These are phyloP conservation scores for Aureobasidium zeae DNA, from an alignment of 2,329 filamentous ascomycete genomes.

Conservation along the genomic window DNA sequence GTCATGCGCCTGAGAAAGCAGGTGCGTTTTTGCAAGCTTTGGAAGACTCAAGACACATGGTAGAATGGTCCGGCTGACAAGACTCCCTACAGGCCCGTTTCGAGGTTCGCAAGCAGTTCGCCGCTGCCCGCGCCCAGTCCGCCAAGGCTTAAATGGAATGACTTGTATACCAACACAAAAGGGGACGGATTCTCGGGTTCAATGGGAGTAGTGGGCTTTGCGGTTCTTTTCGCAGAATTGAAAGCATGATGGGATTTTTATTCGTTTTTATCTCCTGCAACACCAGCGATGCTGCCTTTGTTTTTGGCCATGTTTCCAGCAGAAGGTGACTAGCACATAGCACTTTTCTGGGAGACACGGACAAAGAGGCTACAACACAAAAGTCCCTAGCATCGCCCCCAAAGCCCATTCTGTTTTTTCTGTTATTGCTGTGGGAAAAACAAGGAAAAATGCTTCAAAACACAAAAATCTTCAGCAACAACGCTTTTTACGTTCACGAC, in stretches of 20 bases:
- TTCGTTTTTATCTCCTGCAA: slow-evolving; percentile 8
- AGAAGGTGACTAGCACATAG: slow-evolving; percentile 8
- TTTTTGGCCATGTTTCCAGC: slow-evolving; percentile 10
- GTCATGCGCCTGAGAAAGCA: slow-evolving; percentile 99
- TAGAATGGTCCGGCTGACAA: slow-evolving; percentile 8
- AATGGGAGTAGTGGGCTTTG: slow-evolving; percentile 15
- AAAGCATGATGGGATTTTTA: slow-evolving; percentile 12
- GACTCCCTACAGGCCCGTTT: slow-evolving; percentile 58
- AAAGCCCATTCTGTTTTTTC: slow-evolving; percentile 13
- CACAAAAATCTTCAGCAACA: slow-evolving; percentile 14
- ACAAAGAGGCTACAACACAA: slow-evolving; percentile 11
- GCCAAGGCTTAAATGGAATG: slow-evolving; percentile 48
- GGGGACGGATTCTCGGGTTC: slow-evolving; percentile 13
- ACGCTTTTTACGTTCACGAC: slow-evolving; percentile 15
- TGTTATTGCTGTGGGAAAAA: slow-evolving; percentile 11
- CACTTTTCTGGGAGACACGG: slow-evolving; percentile 9
- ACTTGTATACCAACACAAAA: slow-evolving; percentile 5
- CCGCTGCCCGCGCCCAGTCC: slow-evolving; percentile 72
- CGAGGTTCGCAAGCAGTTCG: slow-evolving; percentile 92
- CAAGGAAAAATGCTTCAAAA: slow-evolving; percentile 14
- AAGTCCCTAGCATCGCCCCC: slow-evolving; percentile 15
- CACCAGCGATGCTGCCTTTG: slow-evolving; percentile 5
- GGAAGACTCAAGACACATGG: not conserved
- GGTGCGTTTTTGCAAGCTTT: slow-evolving; percentile 44
- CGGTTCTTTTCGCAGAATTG: slow-evolving; percentile 14